Evolutionary conservation across 2,329 filamentous ascomycete species (phyloP).

Genomic region (Calonectria hawksworthii): DNA sequence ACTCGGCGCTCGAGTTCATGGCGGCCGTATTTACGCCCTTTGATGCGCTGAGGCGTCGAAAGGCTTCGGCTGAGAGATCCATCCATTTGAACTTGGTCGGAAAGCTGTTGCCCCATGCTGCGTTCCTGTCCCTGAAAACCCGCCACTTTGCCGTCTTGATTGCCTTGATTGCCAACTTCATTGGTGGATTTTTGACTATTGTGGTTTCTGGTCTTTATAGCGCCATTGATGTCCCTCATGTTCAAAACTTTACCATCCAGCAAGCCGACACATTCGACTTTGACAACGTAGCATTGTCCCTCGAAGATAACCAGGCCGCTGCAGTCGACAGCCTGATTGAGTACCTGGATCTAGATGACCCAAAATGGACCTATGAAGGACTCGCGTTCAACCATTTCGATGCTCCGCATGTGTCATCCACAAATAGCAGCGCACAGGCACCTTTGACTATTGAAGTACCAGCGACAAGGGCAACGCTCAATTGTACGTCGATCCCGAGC

Average conservation of each 20-base stretch:
- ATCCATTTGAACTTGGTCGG: conserved; percentile 39
- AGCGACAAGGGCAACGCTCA: conserved; percentile 35
- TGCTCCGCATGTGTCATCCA: conserved; percentile 18
- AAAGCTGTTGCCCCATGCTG: conserved; percentile 39
- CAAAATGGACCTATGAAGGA: conserved; percentile 49
- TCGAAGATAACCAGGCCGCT: conserved; percentile 40
- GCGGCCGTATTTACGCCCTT: conserved; percentile 42
- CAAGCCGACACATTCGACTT: conserved; percentile 46
- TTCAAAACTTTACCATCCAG: conserved; percentile 41
- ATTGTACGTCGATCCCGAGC: conserved; percentile 35
- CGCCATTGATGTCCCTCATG: conserved; percentile 38
- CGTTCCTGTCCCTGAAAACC: conserved; percentile 33
- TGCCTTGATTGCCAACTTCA: conserved; percentile 38
- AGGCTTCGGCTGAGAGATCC: conserved; percentile 33
- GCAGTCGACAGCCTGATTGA: conserved; percentile 46
- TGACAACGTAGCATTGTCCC: conserved; percentile 35
- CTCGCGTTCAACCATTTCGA: conserved; percentile 44
- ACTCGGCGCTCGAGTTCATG: conserved; percentile 37
- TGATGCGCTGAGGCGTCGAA: conserved; percentile 36
- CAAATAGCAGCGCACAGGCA: conserved; percentile 20
- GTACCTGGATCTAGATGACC: conserved; percentile 46
- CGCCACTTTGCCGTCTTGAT: conserved; percentile 41
- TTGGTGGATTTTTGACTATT: conserved; percentile 38
- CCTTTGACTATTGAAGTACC: conserved; percentile 34
- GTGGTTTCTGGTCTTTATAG: conserved; percentile 46